Base-by-base conservation (phyloP, 2,329 filamentous ascomycete species). In the Botryotinia globosa region DNA sequence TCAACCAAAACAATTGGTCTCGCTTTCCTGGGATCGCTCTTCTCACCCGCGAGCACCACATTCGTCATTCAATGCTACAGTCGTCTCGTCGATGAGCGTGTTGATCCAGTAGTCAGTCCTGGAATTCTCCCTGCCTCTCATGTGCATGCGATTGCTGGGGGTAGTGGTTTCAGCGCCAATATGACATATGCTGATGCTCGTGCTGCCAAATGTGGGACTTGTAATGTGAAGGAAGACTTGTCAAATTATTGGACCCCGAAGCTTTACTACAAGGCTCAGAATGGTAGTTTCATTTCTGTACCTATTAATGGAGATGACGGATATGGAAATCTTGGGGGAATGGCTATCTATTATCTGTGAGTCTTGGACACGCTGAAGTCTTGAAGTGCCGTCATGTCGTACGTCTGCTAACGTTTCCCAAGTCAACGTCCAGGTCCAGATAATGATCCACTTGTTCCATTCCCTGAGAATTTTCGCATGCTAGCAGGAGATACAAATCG, bases 401-500 rank as follows among this genome's bases (percentile, higher is more conserved):
- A 12, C 42, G 32, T 70, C 48, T n/a, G 14, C 64, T 67, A 67
- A 67, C 10, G 4, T 10, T 42, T 56, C 7, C 20, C 12, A 18
- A 72, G 64, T 20, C 71, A 72, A 56, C 56, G 65, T 8, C 71
- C 71, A 54, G 65, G 71, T 63, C 62, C 71, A 37, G 62, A 69
- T 56, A 69, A 68, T 54, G 64, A 72, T 32, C 39, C 65, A 12
- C 63, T 62, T 29, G 56, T 70, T 29, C 62, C 69, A 25, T 73
- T 65, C 2, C 68, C 66, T 44, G 80, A 84, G 74, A 83, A 83
- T 1, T 85, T 85, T 78, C 81, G 83, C 37, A 85, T 84, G 83
- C 80, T 85, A 45, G 80, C 84, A 45, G 84, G 83, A 45, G 81
- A 84, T 65, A 80, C 81, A 14, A 76, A 42, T 32, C 56, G 66